Base-by-base conservation (phyloP, 2,329 filamentous ascomycete genomes). In the Pseudopyrenochaeta lycopersici region DNA sequence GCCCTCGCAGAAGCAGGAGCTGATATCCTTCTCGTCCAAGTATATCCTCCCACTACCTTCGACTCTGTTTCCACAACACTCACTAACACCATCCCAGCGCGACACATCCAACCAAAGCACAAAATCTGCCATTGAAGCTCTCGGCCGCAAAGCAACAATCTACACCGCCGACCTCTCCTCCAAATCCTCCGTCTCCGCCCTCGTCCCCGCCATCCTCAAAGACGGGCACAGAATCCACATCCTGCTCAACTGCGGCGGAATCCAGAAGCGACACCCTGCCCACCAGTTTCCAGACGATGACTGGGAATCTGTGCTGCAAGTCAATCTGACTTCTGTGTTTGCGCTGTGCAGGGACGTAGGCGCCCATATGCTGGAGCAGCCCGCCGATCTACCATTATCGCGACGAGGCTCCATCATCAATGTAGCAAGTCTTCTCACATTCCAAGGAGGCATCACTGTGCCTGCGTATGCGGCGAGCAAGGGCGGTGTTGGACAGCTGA, bases 401-500 rank as follows among this genome's bases (percentile, higher is more conserved):
- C 84, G 88, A 33, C 80, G 84, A 53, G 90, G 90, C 20, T 84
- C 82, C 68, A 89, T 97, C 77, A 89, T 97, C 80, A 97, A 96
- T 78, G 87, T 96, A 50, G 92, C 88, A 10, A 90, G 86, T 11
- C 84, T 97, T 35, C 83, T 96, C 32, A 87, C 86, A 41, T 94
- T 94, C 82, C 90, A 96, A 73, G 93, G 93, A 49, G 92, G 92
- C 0, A 82, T 97, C 62, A 96, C 90, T 0, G 91, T 97, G 1
- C 92, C 92, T 0, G 92, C 92, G 1, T 97, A 97, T 72, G 89
- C 92, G 1, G 90, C 92, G 0, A 87, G 86, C 58, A 97, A 97
- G 77, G 92, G 92, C 39, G 92, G 90, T 7, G 88, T 97, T 0
- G 89, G 86, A 5, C 92, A 96, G 78, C 77, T 96, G 54, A 96